Evolutionary conservation across 2,329 filamentous ascomycete genomes (phyloP).

Genomic region (Colletotrichum liriopes): DNA sequence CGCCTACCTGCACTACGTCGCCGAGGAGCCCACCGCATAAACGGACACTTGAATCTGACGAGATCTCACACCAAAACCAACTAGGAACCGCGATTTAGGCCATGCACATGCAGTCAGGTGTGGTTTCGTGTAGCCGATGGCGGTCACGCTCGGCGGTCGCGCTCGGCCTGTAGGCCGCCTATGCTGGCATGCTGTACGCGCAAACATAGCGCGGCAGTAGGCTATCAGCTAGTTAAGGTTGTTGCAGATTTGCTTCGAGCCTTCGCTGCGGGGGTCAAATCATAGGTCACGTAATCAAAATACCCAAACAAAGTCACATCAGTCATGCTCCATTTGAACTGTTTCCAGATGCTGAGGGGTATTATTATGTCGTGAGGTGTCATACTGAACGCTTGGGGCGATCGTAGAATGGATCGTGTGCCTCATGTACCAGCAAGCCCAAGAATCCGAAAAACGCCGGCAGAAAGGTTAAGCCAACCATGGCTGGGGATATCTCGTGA

Average conservation of each 20-base stretch:
- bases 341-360: slow-evolving; percentile 26
- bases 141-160: background rate
- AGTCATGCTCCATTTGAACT: slow-evolving; percentile 10
- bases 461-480: slow-evolving; percentile 1
- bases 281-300: slow-evolving; percentile 32
- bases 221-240: background rate
- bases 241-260: background rate
- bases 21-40: slow-evolving; percentile 80
- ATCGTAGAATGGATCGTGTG: slow-evolving; percentile 6
- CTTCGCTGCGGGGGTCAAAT: background rate
- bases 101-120: slow-evolving; percentile 4
- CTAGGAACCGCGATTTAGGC: background rate
- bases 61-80: background rate
- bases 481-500: slow-evolving; percentile 25
- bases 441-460: slow-evolving; percentile 19
- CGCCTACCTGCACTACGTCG: slow-evolving; percentile 95
- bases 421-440: background rate
- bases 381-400: slow-evolving; percentile 10
- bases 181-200: slow-evolving; percentile 7
- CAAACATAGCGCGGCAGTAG: background rate
- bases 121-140: background rate
- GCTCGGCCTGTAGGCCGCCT: slow-evolving; percentile 14
- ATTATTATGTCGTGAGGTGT: slow-evolving; percentile 28
- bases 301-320: slow-evolving; percentile 32
- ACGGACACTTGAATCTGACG: background rate